Evolutionary conservation across 331 rosid genomes (phyloP).

Genomic region (Spiraea crenata): DNA sequence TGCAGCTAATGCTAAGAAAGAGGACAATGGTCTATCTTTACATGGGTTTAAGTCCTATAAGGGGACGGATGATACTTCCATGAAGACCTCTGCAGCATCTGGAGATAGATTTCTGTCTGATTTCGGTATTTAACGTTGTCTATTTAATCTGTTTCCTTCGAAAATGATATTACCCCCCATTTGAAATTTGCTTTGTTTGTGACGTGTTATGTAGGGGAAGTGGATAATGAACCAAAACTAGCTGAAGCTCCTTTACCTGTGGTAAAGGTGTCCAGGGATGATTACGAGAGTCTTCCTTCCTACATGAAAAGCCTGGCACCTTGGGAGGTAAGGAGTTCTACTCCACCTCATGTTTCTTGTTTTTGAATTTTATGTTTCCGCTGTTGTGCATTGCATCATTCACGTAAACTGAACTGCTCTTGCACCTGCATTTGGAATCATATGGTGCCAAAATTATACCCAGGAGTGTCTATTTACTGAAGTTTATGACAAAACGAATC

Average conservation of each 20-base stretch:
- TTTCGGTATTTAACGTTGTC: conserved; percentile 17
- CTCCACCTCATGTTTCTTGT: conserved; percentile 16
- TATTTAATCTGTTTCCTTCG: not conserved
- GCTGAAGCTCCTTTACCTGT: conserved; percentile 26
- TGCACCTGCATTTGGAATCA: not conserved
- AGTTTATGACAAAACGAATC: not conserved
- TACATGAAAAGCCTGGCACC: conserved; percentile 76
- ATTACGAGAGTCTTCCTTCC: conserved; percentile 73
- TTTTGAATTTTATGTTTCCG: not conserved
- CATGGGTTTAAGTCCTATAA: conserved; percentile 22
- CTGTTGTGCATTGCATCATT: not conserved
- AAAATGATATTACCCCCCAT: not conserved
- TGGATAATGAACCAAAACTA: conserved; percentile 16
- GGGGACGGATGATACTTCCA: conserved; percentile 26
- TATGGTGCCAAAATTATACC: not conserved
- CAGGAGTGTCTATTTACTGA: not conserved
- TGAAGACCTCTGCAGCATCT: conserved; percentile 9
- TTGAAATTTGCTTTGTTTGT: not conserved
- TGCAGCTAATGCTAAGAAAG: conserved; percentile 45
- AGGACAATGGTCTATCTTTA: conserved; percentile 28
- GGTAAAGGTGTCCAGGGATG: conserved; percentile 51
- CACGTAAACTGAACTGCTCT: not conserved
- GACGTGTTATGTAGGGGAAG: conserved; percentile 26
- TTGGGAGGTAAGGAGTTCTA: conserved; percentile 72
- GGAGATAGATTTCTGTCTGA: conserved; percentile 13